Evolutionary conservation across 108 stramenopile genomes (phyloP), one percentile per base, ranked within the genome.

Genomic region (Fistulifera solaris): DNA sequence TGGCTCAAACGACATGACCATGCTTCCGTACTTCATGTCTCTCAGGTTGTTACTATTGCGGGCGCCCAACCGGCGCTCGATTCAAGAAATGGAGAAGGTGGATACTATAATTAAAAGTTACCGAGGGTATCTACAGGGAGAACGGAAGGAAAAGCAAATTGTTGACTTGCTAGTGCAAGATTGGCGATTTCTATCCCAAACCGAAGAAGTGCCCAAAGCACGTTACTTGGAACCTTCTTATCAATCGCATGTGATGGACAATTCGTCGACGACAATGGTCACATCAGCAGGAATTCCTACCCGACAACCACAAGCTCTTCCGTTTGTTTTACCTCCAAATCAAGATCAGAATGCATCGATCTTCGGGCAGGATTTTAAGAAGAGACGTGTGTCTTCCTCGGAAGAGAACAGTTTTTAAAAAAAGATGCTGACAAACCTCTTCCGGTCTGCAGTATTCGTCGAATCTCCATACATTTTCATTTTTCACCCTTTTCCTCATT

Each of bases 41-140:
- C 68, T 83, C 16, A 70, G 81, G 19, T 49, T 87, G 31, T 56
- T 83, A 31, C 67, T 87, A 15, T 65, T 87, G 14, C 79, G 86
- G 18, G 61, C 80, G 39, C 24, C 61, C 16, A 59, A 41, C 38
- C 65, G 75, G 31, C 73, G 86, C 46, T 58, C 79, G 5, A 8
- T 54, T 7, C 24, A 53, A 25, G 81, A 87, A 40, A 69, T 70
- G 21, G 80, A 83, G n/a, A 40, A 76, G 21, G 54, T 79, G 40
- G 58, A 71, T 25, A 68, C 73, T 38, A 49, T 87, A 27, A 78
- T 76, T 58, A 68, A 71, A 21, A 81, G 77, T 38, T 87, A 63
- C 39, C 50, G 50, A 18, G 63, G 68, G 27, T 87, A 81, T 45
- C 35, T 57, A 0, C 62, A 66, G 19, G 72, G 72, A 38, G 61